Evolutionary conservation across 2,329 filamentous ascomycete genomes (phyloP), one percentile per base, ranked within the genome.

Genomic region (Trichoderma cornu-damae): DNA sequence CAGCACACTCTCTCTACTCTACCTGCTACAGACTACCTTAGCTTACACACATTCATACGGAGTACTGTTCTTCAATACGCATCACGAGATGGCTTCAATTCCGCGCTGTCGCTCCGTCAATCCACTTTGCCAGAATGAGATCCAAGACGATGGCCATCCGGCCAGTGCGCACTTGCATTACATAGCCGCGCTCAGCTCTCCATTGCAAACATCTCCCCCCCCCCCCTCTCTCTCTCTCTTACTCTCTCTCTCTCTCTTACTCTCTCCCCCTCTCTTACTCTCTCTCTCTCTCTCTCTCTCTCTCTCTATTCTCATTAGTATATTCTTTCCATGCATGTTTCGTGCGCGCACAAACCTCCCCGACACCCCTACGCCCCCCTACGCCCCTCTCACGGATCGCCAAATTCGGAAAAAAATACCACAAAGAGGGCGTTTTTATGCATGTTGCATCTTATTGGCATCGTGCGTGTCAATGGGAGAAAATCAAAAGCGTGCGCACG

Each of bases 101-200:
- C 26, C 42, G 42, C 24, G n/a, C n/a, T n/a, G n/a, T n/a, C n/a
- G n/a, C n/a, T n/a, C n/a, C n/a, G n/a, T n/a, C n/a, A n/a, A 1
- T 35, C 18, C 37, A 16, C 11, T 43, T 32, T 38, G 6, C 14
- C n/a, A 53, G 5, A 26, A 26, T 44, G 8, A 53, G 30, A 44
- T 53, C 38, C 35, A n/a, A 22, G 28, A 53, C 9, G 28, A 7
- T 30, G 28, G 28, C 6, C 35, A 18, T 20, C 18, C 40, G 26
- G 30, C 44, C 38, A 35, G 30, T 53, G 50, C 38, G 20, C 32
- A 11, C 12, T 11, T 37, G 14, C 32, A 49, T 26, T 53, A 43
- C 50, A 53, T 53, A 52, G 18, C 37, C 49, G 49, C 38, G 12
- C 37, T 43, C 26, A 18, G 50, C 43, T 44, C 50, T 35, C n/a